Base-by-base conservation (phyloP, 495 filamentous ascomycete genomes). In the Aspergillus mulundensis region DNA sequence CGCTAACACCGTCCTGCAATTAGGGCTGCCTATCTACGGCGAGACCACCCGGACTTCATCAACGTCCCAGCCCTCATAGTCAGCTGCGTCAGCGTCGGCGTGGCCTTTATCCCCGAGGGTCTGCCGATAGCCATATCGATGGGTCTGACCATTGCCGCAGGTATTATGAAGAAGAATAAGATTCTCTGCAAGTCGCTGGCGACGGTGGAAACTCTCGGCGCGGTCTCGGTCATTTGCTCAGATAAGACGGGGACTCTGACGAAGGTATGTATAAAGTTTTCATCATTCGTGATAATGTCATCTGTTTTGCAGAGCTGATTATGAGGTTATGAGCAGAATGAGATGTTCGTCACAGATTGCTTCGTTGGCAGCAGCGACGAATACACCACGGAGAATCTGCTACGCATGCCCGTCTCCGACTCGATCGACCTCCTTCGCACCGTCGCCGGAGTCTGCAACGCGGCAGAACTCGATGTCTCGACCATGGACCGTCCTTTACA, bases 241-340 rank as follows among this genome's bases (percentile, higher is more conserved):
- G 85, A 88, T 61, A 89, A 87, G 67, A 88, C 85, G 0, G 86
- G 85, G 11, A 88, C 85, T 0, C 69, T 88, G 30, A 87, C 86
- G 0, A 73, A 79, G 70, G 78, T 81, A 61, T 54, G 11, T 12
- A 24, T 58, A 48, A n/a, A n/a, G n/a, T n/a, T n/a, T n/a, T n/a
- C n/a, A n/a, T n/a, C n/a, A n/a, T n/a, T n/a, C n/a, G n/a, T n/a
- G n/a, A n/a, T n/a, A n/a, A n/a, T n/a, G n/a, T n/a, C n/a, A n/a
- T n/a, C n/a, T n/a, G n/a, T n/a, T n/a, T n/a, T n/a, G n/a, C n/a
- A n/a, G n/a, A n/a, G n/a, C n/a, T n/a, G n/a, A n/a, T n/a, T n/a
- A n/a, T n/a, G n/a, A n/a, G n/a, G n/a, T n/a, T n/a, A n/a, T n/a
- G n/a, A n/a, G n/a, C n/a, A 81, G 78, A 85, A 83, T 59, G 77